A percentile compares a stretch with the other conserved stretches of the same genome.
Conservation (phyloP, 441 rosid genomes). For the Erodium moschatum region DNA sequence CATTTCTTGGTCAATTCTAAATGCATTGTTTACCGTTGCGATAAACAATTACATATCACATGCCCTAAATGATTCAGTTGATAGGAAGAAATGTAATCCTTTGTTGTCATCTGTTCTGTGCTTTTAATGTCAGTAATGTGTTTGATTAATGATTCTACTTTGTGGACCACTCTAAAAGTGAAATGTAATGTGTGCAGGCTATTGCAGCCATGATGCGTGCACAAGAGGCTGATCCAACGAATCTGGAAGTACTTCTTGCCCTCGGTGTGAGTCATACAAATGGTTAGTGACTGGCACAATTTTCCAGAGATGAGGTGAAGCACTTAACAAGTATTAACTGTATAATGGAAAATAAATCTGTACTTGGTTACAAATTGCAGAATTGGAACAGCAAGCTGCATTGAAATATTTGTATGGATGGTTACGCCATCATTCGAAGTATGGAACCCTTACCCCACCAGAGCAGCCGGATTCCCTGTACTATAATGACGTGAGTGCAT, state of each 20-base stretch:
- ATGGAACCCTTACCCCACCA: constrained; percentile 58
- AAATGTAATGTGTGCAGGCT: constrained; percentile 49
- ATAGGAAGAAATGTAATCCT: too few species aligned
- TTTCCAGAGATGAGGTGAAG: constrained; percentile 10
- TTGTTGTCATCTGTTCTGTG: too few species aligned
- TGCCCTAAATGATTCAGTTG: not conserved
- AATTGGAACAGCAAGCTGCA: constrained; percentile 91
- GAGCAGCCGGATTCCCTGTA: constrained; percentile 58
- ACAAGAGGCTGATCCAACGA: constrained; percentile 82
- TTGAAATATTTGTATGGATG: constrained; percentile 86
- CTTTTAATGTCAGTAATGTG: not conserved
- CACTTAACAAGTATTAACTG: constrained; percentile 5
- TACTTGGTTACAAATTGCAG: constrained; percentile 35
- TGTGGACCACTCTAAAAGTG: not conserved
- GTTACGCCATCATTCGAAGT: constrained; percentile 78
- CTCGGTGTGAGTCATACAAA: constrained; percentile 99
- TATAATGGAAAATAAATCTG: not conserved
- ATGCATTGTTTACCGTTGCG: not conserved
- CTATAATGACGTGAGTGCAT: constrained; percentile 70
- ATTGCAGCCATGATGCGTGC: constrained; percentile 98
- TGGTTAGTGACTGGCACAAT: constrained; percentile 41
- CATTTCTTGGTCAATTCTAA: constrained; percentile 4
- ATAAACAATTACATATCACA: not conserved
- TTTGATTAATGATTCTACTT: constrained; percentile 1
- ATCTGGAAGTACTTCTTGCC: constrained; percentile 95